Evolutionary conservation across 257 asterid genomes (phyloP).

Genomic region (Penstemon eatonii): DNA sequence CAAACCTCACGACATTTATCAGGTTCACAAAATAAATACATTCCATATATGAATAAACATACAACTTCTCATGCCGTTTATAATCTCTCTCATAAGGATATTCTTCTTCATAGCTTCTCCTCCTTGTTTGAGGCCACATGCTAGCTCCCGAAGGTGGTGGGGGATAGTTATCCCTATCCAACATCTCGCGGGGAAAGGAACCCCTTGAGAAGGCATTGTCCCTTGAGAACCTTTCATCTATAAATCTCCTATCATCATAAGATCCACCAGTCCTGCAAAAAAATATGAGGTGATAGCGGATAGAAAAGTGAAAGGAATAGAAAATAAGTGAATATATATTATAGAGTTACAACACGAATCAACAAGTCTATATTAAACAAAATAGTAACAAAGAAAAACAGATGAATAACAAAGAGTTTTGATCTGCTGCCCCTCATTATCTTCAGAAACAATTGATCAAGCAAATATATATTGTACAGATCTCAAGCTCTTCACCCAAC

Average conservation of each 20-base stretch:
- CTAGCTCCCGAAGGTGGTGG: slow-evolving; percentile 65
- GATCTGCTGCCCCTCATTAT: slow-evolving; percentile 18
- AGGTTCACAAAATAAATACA: slow-evolving; percentile 37
- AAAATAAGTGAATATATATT: slow-evolving; percentile 11
- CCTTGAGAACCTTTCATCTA: slow-evolving; percentile 88
- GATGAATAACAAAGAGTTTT: not conserved
- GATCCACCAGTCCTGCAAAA: slow-evolving; percentile 85
- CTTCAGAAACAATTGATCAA: slow-evolving; percentile 25
- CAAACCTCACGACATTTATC: slow-evolving; percentile 43
- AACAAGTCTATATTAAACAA: not conserved
- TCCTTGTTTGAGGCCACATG: slow-evolving; percentile 83
- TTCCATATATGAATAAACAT: slow-evolving; percentile 48
- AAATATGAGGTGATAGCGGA: slow-evolving; percentile 40
- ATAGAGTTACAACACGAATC: not conserved
- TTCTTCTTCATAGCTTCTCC: slow-evolving; percentile 82
- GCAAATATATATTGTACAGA: slow-evolving; percentile 9
- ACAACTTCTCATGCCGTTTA: slow-evolving; percentile 77
- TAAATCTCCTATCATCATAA: slow-evolving; percentile 85
- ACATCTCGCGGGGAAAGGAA: slow-evolving; percentile 64
- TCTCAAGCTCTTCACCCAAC: slow-evolving; percentile 24
- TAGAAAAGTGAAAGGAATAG: slow-evolving; percentile 34
- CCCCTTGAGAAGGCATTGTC: slow-evolving; percentile 74
- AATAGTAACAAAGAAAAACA: slow-evolving; percentile 1
- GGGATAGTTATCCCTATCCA: slow-evolving; percentile 83
- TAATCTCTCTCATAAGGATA: slow-evolving; percentile 77